Base-by-base conservation (phyloP, 78 protist species). In the Cavenderia fasciculata region DNA sequence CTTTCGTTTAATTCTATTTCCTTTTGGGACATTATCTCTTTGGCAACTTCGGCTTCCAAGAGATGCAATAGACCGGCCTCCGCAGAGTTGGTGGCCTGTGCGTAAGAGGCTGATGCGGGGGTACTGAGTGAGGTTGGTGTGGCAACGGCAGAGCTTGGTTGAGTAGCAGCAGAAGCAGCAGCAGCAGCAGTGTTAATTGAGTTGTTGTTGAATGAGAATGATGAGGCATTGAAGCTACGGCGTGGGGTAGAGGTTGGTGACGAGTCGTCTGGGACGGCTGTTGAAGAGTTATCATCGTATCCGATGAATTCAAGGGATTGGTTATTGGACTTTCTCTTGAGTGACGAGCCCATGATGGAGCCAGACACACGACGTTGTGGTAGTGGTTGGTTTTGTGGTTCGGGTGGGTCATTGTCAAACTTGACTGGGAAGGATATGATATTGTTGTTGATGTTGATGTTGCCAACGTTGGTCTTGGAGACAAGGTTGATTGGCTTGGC, bases 31-130 rank as follows among this genome's bases (percentile, higher is more conserved):
- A 54, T 51, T 31, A 82, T 51, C 52, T 82, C 89, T 56, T 82
- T 82, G 40, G 65, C 76, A 31, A 56, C 89, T 29, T 82, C 89
- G 36, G 65, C 78, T 44, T 82, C 89, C 23, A 82, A 54, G 16
- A 65, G 29, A 25, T 68, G 34, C 44, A 82, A 68, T 38, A 82
- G 62, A 23, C 33, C 8, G 16, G 65, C 27, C 33, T 59, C 16
- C 8, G 14, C 14, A 14, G 65, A 59, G 8, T 19, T 8, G 8
- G 65, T 19, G 12, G 65, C n/a, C 8, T 19, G 27, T 21, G 65
- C 65, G 65, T 59, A 19, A 19, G 27, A 10, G 65, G 10, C 8
- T 10, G 34, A 19, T 4, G 52, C n/a, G 8, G 57, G 33, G 57
- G 21, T 31, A 31, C 21, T 38, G 38, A 46, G 43, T 4, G 75